A percentile compares a stretch with the other conserved stretches of the same genome.
phyloP scores from a whole-genome alignment of 2,329 filamentous ascomycete genomes.

The Leptographium galeiforme region DNA sequence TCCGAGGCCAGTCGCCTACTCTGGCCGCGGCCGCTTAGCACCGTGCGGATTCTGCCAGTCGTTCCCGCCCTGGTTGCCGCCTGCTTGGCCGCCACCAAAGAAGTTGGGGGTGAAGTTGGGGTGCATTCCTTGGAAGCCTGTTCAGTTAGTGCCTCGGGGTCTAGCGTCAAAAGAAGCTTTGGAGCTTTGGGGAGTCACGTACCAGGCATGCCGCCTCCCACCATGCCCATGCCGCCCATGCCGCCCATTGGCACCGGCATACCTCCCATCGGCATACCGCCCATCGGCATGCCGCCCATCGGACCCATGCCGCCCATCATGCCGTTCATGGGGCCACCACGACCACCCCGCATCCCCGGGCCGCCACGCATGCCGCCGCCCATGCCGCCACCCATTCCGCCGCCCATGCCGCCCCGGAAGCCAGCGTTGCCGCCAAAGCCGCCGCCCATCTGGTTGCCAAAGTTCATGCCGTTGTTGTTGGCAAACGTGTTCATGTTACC shows the following conservation, averaged over 20 bases:
- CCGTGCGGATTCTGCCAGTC: constrained; percentile 72
- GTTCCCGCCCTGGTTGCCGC: constrained; percentile 33
- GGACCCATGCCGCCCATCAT: constrained; percentile 20
- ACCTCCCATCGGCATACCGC: constrained; percentile 23
- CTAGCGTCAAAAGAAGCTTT: too few species aligned
- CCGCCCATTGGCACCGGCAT: constrained; percentile 33
- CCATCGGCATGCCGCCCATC: constrained; percentile 19
- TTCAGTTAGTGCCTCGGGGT: background rate
- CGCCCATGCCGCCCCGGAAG: constrained; percentile 37
- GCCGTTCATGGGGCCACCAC: constrained; percentile 4
- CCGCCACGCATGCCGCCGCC: constrained; percentile 34
- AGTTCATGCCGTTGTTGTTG: constrained; percentile 20
- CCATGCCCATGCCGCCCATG: constrained; percentile 28
- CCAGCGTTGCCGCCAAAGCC: constrained; percentile 30
- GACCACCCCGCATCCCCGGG: constrained; percentile 35
- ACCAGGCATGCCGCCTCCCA: constrained; percentile 42
- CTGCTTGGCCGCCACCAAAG: constrained; percentile 40
- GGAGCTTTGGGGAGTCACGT: constrained; percentile 20
- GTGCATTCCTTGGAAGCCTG: constrained; percentile 55
- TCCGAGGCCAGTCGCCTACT: constrained; percentile 4
- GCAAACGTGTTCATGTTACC: constrained; percentile 24
- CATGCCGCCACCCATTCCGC: constrained; percentile 32
- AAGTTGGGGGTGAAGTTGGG: constrained; percentile 62
- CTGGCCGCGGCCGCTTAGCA: constrained; percentile 64
- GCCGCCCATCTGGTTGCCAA: constrained; percentile 34